Evolutionary conservation across 2,329 filamentous ascomycete species (phyloP).

Genomic region (Pleurostoma richardsiae): DNA sequence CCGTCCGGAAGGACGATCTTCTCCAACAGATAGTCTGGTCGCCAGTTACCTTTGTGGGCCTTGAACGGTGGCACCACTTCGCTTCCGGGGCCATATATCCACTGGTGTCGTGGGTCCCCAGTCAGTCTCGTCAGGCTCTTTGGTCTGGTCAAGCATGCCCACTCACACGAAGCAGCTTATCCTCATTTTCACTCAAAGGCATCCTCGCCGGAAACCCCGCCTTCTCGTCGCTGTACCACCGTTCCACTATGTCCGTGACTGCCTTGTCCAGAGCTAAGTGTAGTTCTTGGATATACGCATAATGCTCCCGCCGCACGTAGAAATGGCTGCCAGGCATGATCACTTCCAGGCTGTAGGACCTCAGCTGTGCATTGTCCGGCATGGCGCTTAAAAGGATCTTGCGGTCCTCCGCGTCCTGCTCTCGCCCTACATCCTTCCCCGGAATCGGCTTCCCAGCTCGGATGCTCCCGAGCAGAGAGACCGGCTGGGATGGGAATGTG

Average conservation of each 20-base stretch:
- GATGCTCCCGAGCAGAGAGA: slow-evolving; percentile 1
- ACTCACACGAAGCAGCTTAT: slow-evolving; percentile 1
- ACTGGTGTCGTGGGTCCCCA: not conserved
- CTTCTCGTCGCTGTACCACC: slow-evolving; percentile 2
- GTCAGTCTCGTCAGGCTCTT: too few species aligned
- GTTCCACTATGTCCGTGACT: slow-evolving; percentile 1
- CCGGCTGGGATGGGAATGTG: not conserved
- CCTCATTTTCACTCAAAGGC: slow-evolving; percentile 1
- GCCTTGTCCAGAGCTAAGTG: slow-evolving; percentile 1
- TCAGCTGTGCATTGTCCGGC: not conserved
- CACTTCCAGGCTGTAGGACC: not conserved
- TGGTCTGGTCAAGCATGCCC: not conserved
- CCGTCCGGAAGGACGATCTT: not conserved
- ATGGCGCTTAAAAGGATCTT: not conserved
- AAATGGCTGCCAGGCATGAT: not conserved
- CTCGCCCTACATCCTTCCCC: not conserved
- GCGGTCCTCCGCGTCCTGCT: not conserved
- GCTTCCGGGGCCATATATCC: slow-evolving; percentile 1
- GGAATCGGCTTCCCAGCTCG: not conserved
- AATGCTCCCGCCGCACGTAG: not conserved
- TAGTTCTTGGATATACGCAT: not conserved
- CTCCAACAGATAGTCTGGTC: slow-evolving; percentile 1
- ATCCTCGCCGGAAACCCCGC: not conserved
- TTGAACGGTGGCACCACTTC: slow-evolving; percentile 1
- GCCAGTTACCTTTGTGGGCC: slow-evolving; percentile 1